Evolutionary conservation across 805 yeast species (phyloP).

Genomic region (Wickerhamomyces rabaulensis): DNA sequence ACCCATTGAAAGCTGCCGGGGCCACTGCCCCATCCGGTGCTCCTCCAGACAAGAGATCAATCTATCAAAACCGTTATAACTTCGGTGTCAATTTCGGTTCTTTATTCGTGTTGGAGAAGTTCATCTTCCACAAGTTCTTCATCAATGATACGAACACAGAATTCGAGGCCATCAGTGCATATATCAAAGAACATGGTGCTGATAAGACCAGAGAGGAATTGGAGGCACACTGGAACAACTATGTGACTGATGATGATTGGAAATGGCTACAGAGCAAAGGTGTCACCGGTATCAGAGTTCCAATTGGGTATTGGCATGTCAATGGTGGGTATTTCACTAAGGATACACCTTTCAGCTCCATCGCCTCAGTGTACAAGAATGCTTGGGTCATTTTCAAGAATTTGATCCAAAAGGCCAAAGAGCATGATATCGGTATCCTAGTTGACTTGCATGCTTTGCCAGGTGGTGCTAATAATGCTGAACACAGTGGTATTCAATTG

Average conservation of each 20-base stretch:
- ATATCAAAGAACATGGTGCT: conserved; percentile 42
- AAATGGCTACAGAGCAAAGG: conserved; percentile 59
- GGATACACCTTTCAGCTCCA: conserved; percentile 57
- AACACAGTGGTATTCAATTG: conserved; percentile 72
- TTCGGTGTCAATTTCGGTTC: conserved; percentile 87
- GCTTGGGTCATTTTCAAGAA: conserved; percentile 66
- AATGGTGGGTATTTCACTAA: conserved; percentile 51
- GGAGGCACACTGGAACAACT: conserved; percentile 63
- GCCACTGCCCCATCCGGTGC: conserved; percentile 24
- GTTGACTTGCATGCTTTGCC: conserved; percentile 89
- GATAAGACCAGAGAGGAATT: conserved; percentile 49
- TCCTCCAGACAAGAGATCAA: conserved; percentile 35
- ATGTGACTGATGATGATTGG: conserved; percentile 72
- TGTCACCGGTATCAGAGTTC: conserved; percentile 79
- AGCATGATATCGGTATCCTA: conserved; percentile 63
- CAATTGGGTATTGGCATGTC: conserved; percentile 91
- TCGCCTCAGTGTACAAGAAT: conserved; percentile 52
- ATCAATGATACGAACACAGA: conserved; percentile 59
- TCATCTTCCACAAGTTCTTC: conserved; percentile 64
- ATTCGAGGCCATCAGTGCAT: conserved; percentile 59
- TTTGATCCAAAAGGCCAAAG: conserved; percentile 54
- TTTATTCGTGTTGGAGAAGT: conserved; percentile 72
- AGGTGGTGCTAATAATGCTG: conserved; percentile 84
- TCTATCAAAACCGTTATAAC: conserved; percentile 58
- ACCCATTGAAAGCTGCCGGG: conserved; percentile 12